These are phyloP conservation scores for Calocybe cyanea DNA, from an alignment of 768 basidiomycete genomes.

Conservation along the genomic window DNA sequence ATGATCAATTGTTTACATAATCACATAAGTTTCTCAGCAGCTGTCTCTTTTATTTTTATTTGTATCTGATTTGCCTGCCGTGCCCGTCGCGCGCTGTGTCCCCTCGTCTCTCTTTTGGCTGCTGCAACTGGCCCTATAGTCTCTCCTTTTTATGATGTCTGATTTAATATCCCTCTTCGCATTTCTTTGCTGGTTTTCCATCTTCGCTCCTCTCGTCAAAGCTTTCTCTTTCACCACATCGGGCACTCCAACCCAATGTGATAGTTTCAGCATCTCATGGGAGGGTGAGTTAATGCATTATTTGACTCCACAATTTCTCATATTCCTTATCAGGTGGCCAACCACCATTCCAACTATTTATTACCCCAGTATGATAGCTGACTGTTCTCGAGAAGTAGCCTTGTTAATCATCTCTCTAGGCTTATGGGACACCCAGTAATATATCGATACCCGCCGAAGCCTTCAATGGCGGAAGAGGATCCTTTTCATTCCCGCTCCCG, in stretches of 20 bases:
- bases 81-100: conserved; percentile 15
- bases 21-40: conserved; percentile 1
- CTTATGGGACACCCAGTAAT: conserved; percentile 50
- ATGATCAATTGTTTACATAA: conserved; percentile 16
- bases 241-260: conserved; percentile 53
- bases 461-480: conserved; percentile 50
- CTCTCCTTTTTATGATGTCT: conserved; percentile 10
- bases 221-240: conserved; percentile 48
- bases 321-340: conserved; percentile 44
- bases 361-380: conserved; percentile 44
- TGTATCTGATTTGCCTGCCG: too few species aligned
- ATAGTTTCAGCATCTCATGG: conserved; percentile 58
- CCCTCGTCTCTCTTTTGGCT: conserved; percentile 15
- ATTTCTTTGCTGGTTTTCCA: conserved; percentile 21
- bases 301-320: conserved; percentile 7
- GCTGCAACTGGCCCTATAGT: too few species aligned
- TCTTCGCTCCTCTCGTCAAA: conserved; percentile 16
- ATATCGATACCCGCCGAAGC: conserved; percentile 52
- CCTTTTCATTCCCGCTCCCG: conserved; percentile 44
- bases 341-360: conserved; percentile 46
- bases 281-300: conserved; percentile 37
- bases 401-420: conserved; percentile 32
- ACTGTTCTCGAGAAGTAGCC: too few species aligned
- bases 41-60: conserved; percentile 3
- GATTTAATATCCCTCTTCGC: conserved; percentile 14